Evolutionary conservation across 495 filamentous ascomycete genomes (phyloP).

Genomic region (Tuber borchii): DNA sequence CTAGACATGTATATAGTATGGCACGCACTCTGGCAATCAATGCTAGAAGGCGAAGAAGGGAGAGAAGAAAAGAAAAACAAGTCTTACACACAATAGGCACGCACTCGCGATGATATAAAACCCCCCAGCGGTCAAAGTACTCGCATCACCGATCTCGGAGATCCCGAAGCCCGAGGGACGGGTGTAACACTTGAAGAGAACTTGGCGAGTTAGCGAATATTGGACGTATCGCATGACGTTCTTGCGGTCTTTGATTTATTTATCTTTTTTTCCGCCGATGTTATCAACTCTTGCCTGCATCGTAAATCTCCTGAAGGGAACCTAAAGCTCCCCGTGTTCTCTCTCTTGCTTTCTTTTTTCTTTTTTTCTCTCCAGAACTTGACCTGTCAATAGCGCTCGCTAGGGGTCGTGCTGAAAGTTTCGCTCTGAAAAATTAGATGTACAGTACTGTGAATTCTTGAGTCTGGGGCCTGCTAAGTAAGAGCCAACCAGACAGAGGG

Average conservation of each 20-base stretch:
- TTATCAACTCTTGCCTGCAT: not conserved
- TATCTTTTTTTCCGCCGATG: too few species aligned
- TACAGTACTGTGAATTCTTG: not conserved
- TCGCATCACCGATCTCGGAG: not conserved
- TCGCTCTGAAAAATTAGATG: not conserved
- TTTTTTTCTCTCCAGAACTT: not conserved
- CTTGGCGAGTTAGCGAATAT: not conserved
- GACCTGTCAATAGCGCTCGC: not conserved
- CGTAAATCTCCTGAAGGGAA: not conserved
- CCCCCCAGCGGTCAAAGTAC: not conserved
- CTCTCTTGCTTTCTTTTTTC: not conserved
- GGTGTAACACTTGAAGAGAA: not conserved
- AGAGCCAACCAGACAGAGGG: too few species aligned
- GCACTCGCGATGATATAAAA: not conserved
- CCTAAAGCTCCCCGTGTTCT: not conserved
- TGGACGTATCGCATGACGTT: not conserved
- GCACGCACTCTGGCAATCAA: not conserved
- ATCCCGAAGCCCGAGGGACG: not conserved
- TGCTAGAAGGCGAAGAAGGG: not conserved
- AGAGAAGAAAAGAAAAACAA: not conserved
- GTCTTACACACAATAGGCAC: not conserved
- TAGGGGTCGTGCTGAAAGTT: not conserved
- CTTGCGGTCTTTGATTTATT: not conserved
- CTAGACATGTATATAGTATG: not conserved
- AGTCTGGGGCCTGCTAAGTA: too few species aligned